A percentile compares a stretch with the other conserved stretches of the same genome.
phyloP scores from a whole-genome alignment of 345 rosid genomes.

The Sapria himalayana region DNA sequence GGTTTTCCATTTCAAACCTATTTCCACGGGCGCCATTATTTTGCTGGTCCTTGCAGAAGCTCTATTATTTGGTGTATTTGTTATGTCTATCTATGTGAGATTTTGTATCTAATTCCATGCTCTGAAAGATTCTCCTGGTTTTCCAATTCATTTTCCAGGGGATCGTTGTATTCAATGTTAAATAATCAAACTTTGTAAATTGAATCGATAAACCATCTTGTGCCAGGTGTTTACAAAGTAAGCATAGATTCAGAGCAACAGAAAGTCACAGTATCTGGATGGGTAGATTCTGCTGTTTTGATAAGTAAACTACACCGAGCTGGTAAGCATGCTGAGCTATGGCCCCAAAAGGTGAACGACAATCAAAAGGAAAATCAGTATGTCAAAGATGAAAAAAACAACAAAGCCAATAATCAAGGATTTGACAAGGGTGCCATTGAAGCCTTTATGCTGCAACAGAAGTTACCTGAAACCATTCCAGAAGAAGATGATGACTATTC shows the following conservation, averaged over 20 bases:
- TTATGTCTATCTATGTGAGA: background rate
- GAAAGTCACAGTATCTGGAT: slow-evolving; percentile 52
- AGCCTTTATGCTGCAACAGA: slow-evolving; percentile 26
- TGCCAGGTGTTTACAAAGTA: slow-evolving; percentile 49
- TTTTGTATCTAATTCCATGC: slow-evolving; percentile 1
- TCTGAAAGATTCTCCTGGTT: too few species aligned
- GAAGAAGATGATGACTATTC: slow-evolving; percentile 25
- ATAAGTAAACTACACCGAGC: slow-evolving; percentile 51
- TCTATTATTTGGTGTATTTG: background rate
- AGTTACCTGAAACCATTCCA: slow-evolving; percentile 12
- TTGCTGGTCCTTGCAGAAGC: too few species aligned
- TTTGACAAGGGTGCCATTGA: slow-evolving; percentile 22
- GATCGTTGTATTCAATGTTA: too few species aligned
- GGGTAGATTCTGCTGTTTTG: slow-evolving; percentile 38
- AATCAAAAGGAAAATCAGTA: slow-evolving; percentile 19
- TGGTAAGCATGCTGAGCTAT: slow-evolving; percentile 59
- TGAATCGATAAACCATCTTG: background rate
- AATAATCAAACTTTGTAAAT: too few species aligned
- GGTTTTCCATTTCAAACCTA: too few species aligned
- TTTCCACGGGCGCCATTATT: too few species aligned
- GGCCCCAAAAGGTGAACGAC: slow-evolving; percentile 36
- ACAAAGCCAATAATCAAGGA: slow-evolving; percentile 25
- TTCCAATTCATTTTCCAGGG: too few species aligned
- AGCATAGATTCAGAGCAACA: slow-evolving; percentile 55
- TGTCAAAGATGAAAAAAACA: slow-evolving; percentile 20